Evolutionary conservation across 371 early-diverging fungal genomes (phyloP), one percentile per base, ranked within the genome.

Genomic region (Circinella umbellata): DNA sequence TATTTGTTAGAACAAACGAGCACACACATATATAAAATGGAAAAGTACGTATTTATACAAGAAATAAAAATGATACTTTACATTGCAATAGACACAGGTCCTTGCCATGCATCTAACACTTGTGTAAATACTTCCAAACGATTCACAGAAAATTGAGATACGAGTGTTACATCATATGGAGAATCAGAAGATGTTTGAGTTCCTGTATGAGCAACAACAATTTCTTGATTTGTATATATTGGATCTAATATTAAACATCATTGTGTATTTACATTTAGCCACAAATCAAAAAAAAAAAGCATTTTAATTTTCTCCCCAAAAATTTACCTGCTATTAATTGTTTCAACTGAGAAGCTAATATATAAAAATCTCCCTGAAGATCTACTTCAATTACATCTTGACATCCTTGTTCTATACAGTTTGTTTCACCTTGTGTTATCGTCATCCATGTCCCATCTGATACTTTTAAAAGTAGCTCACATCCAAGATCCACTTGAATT

Each of bases 101-200:
- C 89, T 15, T 61, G 61, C 90, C 90, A 90, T 18, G 65, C 74
- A 11, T 73, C 67, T 11, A 85, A 77, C 1, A 85, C 86, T 17
- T 79, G 73, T 54, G 82, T 76, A 71, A 90, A 90, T 13, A 79
- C 72, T 14, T 79, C 77, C 17, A 90, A 73, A 46, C 89, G 80
- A 69, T 89, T 88, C 36, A 86, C 86, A 15, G 89, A 85, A 61
- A 88, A 89, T 67, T 90, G 90, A 4, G 86, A 80, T 20, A 90
- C 76, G 68, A 90, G 72, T 0, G 88, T 80, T 9, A 88, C 79
- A 67, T 83, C 86, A 18, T 35, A 36, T 7, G 61, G 34, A 18
- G 14, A 13, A 27, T 37, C 10, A 36, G 34, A 34, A 38, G 39
- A 18, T 35, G 46, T 37, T 49, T 39, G 15, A 42, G 61, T 36